These are phyloP conservation scores for Aciculoconidium aculeatum DNA, from an alignment of 805 yeast species.

Conservation along the genomic window DNA sequence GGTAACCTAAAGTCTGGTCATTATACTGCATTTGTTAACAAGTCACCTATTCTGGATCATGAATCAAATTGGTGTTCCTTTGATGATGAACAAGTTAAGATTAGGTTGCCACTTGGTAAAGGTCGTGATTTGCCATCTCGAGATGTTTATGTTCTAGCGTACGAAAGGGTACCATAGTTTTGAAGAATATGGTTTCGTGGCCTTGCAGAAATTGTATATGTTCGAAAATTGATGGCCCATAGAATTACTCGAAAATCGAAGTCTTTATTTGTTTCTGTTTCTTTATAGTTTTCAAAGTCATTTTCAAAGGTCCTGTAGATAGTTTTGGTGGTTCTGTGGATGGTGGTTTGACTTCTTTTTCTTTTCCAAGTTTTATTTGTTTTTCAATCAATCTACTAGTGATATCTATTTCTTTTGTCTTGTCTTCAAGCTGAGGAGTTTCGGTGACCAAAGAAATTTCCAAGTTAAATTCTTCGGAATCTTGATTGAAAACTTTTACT, in stretches of 20 bases:
- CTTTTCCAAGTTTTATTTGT: constrained; percentile 47
- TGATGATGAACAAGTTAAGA: constrained; percentile 60
- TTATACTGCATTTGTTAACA: constrained; percentile 63
- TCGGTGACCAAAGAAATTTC: constrained; percentile 26
- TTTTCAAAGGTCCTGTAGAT: constrained; percentile 16
- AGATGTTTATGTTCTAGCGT: constrained; percentile 68
- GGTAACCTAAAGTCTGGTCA: constrained; percentile 73
- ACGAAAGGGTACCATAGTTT: constrained; percentile 34
- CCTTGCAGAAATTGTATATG: too few species aligned
- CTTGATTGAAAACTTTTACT: constrained; percentile 41
- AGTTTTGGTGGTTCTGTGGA: constrained; percentile 1
- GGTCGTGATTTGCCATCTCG: constrained; percentile 39
- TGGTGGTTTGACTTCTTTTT: constrained; percentile 4
- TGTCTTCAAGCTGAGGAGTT: constrained; percentile 31
- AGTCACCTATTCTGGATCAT: constrained; percentile 15
- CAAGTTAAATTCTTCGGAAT: constrained; percentile 32
- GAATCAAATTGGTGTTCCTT: constrained; percentile 60
- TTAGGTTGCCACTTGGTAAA: constrained; percentile 44
- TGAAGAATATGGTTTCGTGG: too few species aligned
- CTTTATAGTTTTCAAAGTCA: constrained; percentile 11
- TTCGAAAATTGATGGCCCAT: too few species aligned
- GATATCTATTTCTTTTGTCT: constrained; percentile 39
- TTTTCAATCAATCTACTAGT: constrained; percentile 37
- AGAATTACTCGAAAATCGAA: too few species aligned
- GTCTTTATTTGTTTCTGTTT: too few species aligned